A percentile compares a stretch with the other conserved stretches of the same genome.
Evolutionary conservation across 2,329 filamentous ascomycete species (phyloP).

Genomic region (Pseudocercospora pini-densiflorae): DNA sequence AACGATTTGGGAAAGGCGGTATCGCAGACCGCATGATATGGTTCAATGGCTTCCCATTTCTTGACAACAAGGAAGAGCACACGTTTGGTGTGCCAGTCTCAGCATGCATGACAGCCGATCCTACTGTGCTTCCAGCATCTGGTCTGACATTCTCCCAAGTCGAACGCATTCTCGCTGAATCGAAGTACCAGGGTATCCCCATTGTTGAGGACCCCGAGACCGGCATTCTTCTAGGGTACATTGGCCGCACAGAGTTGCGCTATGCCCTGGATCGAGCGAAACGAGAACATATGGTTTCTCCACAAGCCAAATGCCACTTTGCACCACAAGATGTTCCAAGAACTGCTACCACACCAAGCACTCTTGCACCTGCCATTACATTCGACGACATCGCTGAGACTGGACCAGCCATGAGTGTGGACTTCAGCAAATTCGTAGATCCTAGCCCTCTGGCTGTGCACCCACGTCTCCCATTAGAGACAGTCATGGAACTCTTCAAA

Average conservation of each 20-base stretch:
- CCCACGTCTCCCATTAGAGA: constrained; percentile 88
- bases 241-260: constrained; percentile 86
- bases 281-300: constrained; percentile 67
- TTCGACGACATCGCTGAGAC: constrained; percentile 64
- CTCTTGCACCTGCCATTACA: constrained; percentile 47
- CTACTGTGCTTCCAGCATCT: constrained; percentile 73
- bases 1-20: constrained; percentile 90
- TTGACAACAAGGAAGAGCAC: constrained; percentile 97
- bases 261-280: constrained; percentile 86
- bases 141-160: constrained; percentile 78
- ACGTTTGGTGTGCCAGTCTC: constrained; percentile 95
- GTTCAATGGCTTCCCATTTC: constrained; percentile 96
- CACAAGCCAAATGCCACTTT: constrained; percentile 76
- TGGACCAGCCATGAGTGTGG: constrained; percentile 63
- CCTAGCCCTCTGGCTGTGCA: constrained; percentile 88
- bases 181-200: constrained; percentile 90
- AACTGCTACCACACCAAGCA: constrained; percentile 39
- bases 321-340: constrained; percentile 45
- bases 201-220: constrained; percentile 76
- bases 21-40: constrained; percentile 99
- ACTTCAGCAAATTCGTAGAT: constrained; percentile 88
- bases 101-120: constrained; percentile 75
- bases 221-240: constrained; percentile 83
- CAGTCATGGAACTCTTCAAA: constrained; percentile 97
- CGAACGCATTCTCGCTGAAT: constrained; percentile 75